Base-by-base conservation (phyloP, 2,329 filamentous ascomycete genomes). In the Trichoderma cornu-damae region DNA sequence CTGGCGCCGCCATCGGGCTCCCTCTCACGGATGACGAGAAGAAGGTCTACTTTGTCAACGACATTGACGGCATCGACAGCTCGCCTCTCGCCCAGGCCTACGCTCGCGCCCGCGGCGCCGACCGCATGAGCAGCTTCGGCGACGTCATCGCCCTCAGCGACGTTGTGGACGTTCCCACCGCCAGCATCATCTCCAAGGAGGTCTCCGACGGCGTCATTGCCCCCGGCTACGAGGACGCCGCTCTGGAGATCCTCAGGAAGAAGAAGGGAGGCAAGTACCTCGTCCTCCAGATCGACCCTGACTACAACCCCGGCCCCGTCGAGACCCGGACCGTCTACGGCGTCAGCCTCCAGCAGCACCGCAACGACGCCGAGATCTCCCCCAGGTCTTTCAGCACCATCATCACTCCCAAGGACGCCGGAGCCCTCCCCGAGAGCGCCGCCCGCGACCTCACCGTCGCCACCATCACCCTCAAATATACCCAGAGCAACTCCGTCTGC, bases 231-330 rank as follows among this genome's bases (percentile, higher is more conserved):
- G 83, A 89, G 61, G 82, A 85, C 32, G 91, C 89, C 62, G 94
- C 94, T 16, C 83, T 97, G 16, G 90, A 89, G 68, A 91, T 99
- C 61, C 83, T 99, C 62, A 88, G 85, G 75, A 96, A 96, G 84
- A 99, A 99, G 83, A 99, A 99, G 82, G 92, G 87, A 55, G 94
- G 94, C 69, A 95, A 91, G 73, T 99, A 97, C 79, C 85, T 97
- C 46, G 89, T 97, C 46, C 86, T 97, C 40, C 86, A 97, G 77
- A 96, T 99, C 78, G 91, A 99, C 70, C 85, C 89, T 52, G 83
- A 88, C 65, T 97, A 92, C 75, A 82, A 83, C 62, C 93, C 94
- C 5, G 81, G 85, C 64, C 83, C 90, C 71, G 87, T 82, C 66
- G 94, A 99, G 79, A 85, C 84, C 52, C 85, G 94, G 65, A 94